These are phyloP conservation scores for Rhizodiscina lignyota DNA, from an alignment of 495 filamentous ascomycete species.

Conservation along the genomic window DNA sequence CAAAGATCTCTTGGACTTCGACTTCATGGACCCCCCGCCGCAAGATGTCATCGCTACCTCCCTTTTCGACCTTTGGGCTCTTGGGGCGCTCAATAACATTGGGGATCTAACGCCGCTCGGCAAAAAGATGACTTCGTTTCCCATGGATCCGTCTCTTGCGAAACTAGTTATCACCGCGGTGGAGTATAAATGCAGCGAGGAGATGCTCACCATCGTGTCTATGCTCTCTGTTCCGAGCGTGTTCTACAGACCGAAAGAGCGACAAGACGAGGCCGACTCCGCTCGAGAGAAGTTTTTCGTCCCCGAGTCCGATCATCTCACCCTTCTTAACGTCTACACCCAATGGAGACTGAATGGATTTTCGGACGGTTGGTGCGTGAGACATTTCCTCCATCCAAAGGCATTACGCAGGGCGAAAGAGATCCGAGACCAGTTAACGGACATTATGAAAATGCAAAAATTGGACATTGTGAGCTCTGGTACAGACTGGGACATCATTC, in stretches of 20 bases:
- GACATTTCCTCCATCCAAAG: slow-evolving; percentile 88
- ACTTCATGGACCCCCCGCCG: slow-evolving; percentile 98
- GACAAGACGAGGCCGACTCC: slow-evolving; percentile 89
- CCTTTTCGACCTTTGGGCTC: slow-evolving; percentile 93
- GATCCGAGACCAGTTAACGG: slow-evolving; percentile 79
- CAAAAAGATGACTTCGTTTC: slow-evolving; percentile 88
- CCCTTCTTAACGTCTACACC: slow-evolving; percentile 86
- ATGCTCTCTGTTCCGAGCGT: slow-evolving; percentile 96
- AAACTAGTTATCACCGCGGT: slow-evolving; percentile 85
- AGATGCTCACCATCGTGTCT: slow-evolving; percentile 95
- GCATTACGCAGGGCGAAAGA: slow-evolving; percentile 80
- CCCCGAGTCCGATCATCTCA: slow-evolving; percentile 91
- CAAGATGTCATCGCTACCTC: slow-evolving; percentile 97
- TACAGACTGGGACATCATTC: slow-evolving; percentile 89
- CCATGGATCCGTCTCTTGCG: slow-evolving; percentile 87
- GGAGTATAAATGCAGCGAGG: slow-evolving; percentile 84
- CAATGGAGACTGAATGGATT: slow-evolving; percentile 89
- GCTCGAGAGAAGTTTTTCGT: slow-evolving; percentile 99
- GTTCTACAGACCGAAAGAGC: slow-evolving; percentile 94
- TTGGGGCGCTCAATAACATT: slow-evolving; percentile 85
- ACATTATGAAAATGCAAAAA: slow-evolving; percentile 90
- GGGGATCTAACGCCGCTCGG: slow-evolving; percentile 82
- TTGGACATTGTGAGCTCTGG: slow-evolving; percentile 80
- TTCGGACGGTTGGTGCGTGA: slow-evolving; percentile 79
- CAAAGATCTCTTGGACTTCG: slow-evolving; percentile 88